phyloP scores from a whole-genome alignment of 2,329 filamentous ascomycete genomes.

The Conoideocrella luteorostrata region DNA sequence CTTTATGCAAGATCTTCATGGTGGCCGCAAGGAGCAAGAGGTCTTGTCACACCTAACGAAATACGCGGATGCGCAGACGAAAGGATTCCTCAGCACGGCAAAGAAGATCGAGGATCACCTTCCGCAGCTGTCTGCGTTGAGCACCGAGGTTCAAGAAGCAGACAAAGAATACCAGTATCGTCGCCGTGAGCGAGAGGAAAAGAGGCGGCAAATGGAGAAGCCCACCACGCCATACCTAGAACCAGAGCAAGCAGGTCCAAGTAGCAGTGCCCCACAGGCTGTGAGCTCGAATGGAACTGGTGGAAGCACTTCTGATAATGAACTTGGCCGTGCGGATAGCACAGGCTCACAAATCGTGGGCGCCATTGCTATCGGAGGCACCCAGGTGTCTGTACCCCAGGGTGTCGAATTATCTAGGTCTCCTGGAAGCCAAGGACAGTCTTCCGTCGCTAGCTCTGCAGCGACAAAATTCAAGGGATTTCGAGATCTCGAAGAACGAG shows the following conservation, averaged over 20 bases:
- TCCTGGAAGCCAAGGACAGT: constrained; percentile 45
- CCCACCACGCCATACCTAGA: constrained; percentile 69
- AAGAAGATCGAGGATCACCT: constrained; percentile 83
- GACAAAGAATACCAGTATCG: constrained; percentile 97
- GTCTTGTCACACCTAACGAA: constrained; percentile 90
- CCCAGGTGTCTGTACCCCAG: constrained; percentile 21
- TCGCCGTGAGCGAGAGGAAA: constrained; percentile 90
- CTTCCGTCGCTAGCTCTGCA: constrained; percentile 42
- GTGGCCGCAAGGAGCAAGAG: constrained; percentile 96
- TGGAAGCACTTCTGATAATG: constrained; percentile 54
- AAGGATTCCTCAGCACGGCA: constrained; percentile 71
- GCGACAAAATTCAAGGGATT: constrained; percentile 77
- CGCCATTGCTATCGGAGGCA: constrained; percentile 38
- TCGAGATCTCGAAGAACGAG: constrained; percentile 83
- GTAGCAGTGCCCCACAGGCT: constrained; percentile 24
- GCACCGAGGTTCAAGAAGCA: constrained; percentile 80
- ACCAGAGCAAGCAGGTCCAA: constrained; percentile 51
- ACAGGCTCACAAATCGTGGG: constrained; percentile 61
- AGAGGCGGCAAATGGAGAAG: constrained; percentile 83
- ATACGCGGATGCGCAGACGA: constrained; percentile 86
- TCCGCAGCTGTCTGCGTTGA: constrained; percentile 83
- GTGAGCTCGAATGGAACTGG: constrained; percentile 37
- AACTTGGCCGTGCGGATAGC: constrained; percentile 68
- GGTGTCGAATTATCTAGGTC: constrained; percentile 46
- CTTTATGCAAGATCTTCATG: constrained; percentile 98